phyloP scores from a whole-genome alignment of 2,329 filamentous ascomycete genomes.

The Aureobasidium mangrovei region DNA sequence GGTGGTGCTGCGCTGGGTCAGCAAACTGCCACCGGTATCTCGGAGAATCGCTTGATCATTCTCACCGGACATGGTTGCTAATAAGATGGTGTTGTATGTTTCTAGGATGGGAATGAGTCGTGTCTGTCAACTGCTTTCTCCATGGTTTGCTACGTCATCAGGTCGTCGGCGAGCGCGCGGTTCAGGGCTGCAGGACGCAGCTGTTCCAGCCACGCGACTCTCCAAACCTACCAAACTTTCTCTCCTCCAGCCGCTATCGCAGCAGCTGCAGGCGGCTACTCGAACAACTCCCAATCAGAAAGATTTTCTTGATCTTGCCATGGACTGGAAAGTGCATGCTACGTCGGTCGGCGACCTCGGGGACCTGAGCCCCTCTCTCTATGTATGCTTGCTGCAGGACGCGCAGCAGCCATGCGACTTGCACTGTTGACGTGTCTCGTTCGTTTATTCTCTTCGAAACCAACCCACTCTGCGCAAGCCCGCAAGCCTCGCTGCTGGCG shows the following conservation, averaged over 20 bases:
- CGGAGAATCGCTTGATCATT: neutral
- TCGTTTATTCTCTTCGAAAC: neutral
- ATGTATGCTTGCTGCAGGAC: constrained; percentile 8
- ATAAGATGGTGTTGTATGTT: neutral
- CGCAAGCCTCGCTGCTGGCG: neutral
- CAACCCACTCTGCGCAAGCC: neutral
- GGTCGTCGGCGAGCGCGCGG: neutral
- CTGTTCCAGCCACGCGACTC: constrained; percentile 3
- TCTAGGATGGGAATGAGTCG: constrained; percentile 2
- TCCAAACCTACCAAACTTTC: neutral
- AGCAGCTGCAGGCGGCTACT: too few relatives aligned
- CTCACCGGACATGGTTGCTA: constrained; percentile 17
- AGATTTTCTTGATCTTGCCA: too few relatives aligned
- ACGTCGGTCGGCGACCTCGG: neutral
- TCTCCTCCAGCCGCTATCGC: neutral
- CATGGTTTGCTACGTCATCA: constrained; percentile 9
- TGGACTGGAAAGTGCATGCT: too few relatives aligned
- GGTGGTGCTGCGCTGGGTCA: constrained; percentile 23
- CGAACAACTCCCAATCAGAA: too few relatives aligned
- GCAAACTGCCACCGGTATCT: neutral
- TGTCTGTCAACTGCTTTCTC: constrained; percentile 4
- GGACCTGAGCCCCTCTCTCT: neutral
- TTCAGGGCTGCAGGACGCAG: neutral
- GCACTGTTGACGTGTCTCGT: neutral
- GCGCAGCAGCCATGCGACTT: neutral